phyloP scores from a whole-genome alignment of 805 yeast genomes.

The Candida palmyrensis region DNA sequence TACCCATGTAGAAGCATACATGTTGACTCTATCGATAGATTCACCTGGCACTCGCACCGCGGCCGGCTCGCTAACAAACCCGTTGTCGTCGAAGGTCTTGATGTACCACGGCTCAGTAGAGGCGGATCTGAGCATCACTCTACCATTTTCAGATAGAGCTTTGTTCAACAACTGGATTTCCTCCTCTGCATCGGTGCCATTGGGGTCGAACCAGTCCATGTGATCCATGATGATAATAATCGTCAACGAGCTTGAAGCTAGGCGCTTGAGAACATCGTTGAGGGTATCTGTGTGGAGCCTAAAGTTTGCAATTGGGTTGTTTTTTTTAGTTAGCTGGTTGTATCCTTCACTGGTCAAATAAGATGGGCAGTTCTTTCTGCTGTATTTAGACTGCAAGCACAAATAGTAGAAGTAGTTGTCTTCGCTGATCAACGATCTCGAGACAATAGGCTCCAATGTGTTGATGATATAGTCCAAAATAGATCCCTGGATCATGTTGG shows the following conservation, averaged over 20 bases:
- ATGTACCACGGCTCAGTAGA: conserved; percentile 76
- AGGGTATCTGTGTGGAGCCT: conserved; percentile 77
- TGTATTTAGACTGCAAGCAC: conserved; percentile 57
- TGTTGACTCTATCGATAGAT: conserved; percentile 74
- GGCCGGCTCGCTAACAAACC: conserved; percentile 65
- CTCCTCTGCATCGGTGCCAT: conserved; percentile 54
- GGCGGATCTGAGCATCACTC: conserved; percentile 75
- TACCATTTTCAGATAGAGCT: conserved; percentile 62
- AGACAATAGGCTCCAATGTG: conserved; percentile 72
- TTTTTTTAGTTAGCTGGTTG: conserved; percentile 37
- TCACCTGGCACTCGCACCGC: conserved; percentile 60
- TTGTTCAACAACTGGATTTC: conserved; percentile 62
- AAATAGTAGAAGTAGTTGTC: conserved; percentile 81
- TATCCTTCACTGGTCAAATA: conserved; percentile 61
- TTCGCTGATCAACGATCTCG: conserved; percentile 54
- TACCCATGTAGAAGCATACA: conserved; percentile 89
- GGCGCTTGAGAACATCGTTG: conserved; percentile 67
- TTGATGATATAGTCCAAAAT: conserved; percentile 68
- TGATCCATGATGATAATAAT: conserved; percentile 86
- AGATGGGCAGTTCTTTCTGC: conserved; percentile 66
- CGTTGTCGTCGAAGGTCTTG: conserved; percentile 57
- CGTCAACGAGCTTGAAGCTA: conserved; percentile 57
- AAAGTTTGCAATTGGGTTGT: conserved; percentile 59
- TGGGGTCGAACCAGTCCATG: conserved; percentile 85
- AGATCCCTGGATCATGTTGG: conserved; percentile 71